Conservation (phyloP, 352 stramenopile species). For the Pythium aquatile region DNA sequence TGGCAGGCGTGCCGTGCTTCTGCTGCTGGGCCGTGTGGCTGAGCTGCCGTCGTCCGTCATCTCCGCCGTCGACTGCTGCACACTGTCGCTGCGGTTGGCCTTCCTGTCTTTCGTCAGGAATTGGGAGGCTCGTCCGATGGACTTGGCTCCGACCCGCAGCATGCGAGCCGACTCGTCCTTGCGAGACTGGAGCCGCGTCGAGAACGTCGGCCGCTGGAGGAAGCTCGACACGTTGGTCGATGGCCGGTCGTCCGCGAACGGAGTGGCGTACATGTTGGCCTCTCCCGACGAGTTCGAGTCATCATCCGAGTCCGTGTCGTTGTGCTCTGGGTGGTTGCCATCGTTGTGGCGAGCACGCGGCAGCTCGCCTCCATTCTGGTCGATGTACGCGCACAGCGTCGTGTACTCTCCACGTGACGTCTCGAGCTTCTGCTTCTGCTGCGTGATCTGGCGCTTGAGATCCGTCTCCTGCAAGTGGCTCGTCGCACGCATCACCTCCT, state of each 20-base stretch:
- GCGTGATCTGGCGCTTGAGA: constrained; percentile 52
- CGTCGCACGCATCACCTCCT: constrained; percentile 54
- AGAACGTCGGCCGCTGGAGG: constrained; percentile 17
- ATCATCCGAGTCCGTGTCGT: constrained; percentile 23
- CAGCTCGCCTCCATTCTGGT: constrained; percentile 35
- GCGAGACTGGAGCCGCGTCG: constrained; percentile 10
- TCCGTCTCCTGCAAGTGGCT: constrained; percentile 56
- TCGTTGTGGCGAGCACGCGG: constrained; percentile 7
- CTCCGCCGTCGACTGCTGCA: not conserved
- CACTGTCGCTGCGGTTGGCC: not conserved
- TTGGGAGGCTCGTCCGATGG: constrained; percentile 15
- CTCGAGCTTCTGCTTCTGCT: constrained; percentile 50
- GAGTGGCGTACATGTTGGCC: constrained; percentile 8
- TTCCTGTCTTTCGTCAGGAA: constrained; percentile 14
- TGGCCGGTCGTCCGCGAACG: constrained; percentile 19
- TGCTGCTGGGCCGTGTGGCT: not conserved
- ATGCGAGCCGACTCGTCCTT: constrained; percentile 32
- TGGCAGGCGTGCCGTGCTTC: constrained; percentile 19
- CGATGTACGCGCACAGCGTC: constrained; percentile 44
- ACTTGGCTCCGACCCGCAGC: constrained; percentile 88
- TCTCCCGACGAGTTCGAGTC: constrained; percentile 16
- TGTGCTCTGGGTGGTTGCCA: constrained; percentile 8
- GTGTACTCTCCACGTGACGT: constrained; percentile 40
- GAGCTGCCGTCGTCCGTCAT: not conserved
- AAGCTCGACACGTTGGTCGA: constrained; percentile 25